phyloP scores from a whole-genome alignment of 176 grass and related monocot genomes.

The Triticum aestivum region IWGSC_CS_RefSeq_v2.1 NC_057797.1:7118134-7118633 shows the following conservation, averaged over 20 bases:
- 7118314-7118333: constrained; percentile 22
- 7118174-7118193: constrained; percentile 71
- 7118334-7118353: constrained; percentile 36
- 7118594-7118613: too few relatives aligned
- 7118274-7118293: constrained; percentile 38
- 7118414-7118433: constrained; percentile 10
- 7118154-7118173: constrained; percentile 77
- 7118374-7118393: constrained; percentile 42
- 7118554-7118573: too few relatives aligned
- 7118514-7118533: too few relatives aligned
- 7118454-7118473: too few relatives aligned
- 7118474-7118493: too few relatives aligned
- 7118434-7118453: constrained; percentile 28
- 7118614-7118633: too few relatives aligned
- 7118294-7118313: constrained; percentile 23
- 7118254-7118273: constrained; percentile 34
- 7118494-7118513: too few relatives aligned
- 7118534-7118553: too few relatives aligned
- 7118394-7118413: constrained; percentile 24
- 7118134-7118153: neutral
- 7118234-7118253: constrained; percentile 65
- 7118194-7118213: constrained; percentile 87
- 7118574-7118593: too few relatives aligned
- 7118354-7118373: constrained; percentile 40
- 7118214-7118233: constrained; percentile 87